Evolutionary conservation across 192 early-diverging fungal genomes (phyloP), one percentile per base, ranked within the genome.

Genomic region (Rhizophlyctis rosea): DNA sequence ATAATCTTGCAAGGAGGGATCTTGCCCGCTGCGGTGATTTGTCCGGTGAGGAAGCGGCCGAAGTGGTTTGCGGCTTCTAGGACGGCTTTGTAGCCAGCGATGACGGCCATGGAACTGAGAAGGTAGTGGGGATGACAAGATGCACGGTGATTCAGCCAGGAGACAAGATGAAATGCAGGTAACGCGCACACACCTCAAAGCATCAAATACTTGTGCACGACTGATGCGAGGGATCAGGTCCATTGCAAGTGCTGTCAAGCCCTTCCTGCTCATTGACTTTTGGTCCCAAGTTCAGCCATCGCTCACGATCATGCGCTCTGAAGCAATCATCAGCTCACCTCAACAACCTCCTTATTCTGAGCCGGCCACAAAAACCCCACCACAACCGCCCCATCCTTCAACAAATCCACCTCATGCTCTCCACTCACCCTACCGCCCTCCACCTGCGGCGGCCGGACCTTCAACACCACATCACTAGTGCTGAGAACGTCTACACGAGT

Each of bases 1-100:
- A 73, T 49, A 4, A 73, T 50, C 33, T 73, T 73, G 16, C 44
- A 51, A 16, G 71, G 71, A 11, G 71, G 71, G 30, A 73, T 67
- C 34, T 73, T 73, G 11, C 71, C 71, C n/a, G 71, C 71, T 0
- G 71, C 71, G 3, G 71, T 73, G 63, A 73, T 72, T 53, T 73
- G 71, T 3, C 71, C 71, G 0, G 71, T 73, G 1, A 73, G 44
- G 35, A 72, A 73, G 24, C 62, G 64, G 23, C 68, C 68, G 50
- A 73, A 73, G 24, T 65, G 54, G 58, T 73, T 63, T 11, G 68
- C 21, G 32, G 71, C 71, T 49, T 72, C 68, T 14, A 73, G 49
- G 9, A 73, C 71, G 34, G 51, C 67, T 39, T 71, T 70, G 63
- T 73, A 73, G 7, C 71, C 71, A 24, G 68, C 67, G 44, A 71